Base-by-base conservation (phyloP, 176 grass and related monocot genomes). In the Juncus effusus region DNA sequence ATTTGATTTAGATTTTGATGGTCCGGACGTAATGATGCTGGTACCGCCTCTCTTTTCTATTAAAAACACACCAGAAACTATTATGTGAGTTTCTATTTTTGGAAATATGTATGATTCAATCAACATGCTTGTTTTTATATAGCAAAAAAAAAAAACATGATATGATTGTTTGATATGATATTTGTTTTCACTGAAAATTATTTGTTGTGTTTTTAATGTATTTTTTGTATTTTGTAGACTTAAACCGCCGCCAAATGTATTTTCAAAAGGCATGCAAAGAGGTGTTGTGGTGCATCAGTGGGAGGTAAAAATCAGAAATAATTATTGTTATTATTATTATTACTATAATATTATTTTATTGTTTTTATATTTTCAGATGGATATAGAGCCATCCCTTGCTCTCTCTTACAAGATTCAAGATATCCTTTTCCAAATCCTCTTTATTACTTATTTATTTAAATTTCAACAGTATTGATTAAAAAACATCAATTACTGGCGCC, bases 11-110 rank as follows among this genome's bases (percentile, higher is more conserved):
- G 83, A 84, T 68, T 81, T 73, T 56, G 83, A 90, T 84, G 77
- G 65, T 54, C 70, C 76, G 58, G 79, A 86, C 74, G 76, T 86
- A 13, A 91, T 96, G 92, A 91, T 96, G 92, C 76, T 96, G 40
- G 77, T 91, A 9, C 92, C 92, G 36, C 87, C 79, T 40, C 79
- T 91, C 10, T 96, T 96, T 62, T 85, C 92, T 16, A n/a, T 75
- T 13, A 96, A 96, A 78, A 88, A 91, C 63, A 79, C 56, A 54
- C 92, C 92, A 35, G 86, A 86, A 76, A 85, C 85, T 38, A 88
- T 88, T 66, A 84, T 79, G 92, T 96, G 71, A 90, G 91, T 88
- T 59, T 42, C 15, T 57, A 13, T 74, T 54, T 14, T 72, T 28
- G 19, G 19, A 61, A 72, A 58, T 5, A 56, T 57, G 6, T 41